phyloP scores from a whole-genome alignment of 345 rosid species.

The Gossypium arboreum region DNA sequence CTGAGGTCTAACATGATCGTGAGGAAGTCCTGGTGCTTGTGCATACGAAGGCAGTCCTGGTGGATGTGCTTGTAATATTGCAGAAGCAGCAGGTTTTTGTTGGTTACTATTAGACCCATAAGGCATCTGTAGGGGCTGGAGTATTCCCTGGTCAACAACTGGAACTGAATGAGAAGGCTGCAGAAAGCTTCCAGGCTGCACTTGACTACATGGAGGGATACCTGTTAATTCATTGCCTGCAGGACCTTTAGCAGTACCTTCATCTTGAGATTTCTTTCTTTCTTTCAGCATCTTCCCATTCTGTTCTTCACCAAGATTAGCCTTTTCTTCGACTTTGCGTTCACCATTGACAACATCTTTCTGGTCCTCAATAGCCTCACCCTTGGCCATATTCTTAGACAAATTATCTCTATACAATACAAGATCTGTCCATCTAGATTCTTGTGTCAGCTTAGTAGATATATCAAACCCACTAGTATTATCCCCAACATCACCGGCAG shows the following conservation, averaged over 20 bases:
- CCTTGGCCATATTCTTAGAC: slow-evolving; percentile 29
- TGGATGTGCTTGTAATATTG: slow-evolving; percentile 37
- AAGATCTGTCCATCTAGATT: not conserved
- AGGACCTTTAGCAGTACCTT: slow-evolving; percentile 28
- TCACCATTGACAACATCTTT: slow-evolving; percentile 27
- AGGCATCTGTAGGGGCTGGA: slow-evolving; percentile 20
- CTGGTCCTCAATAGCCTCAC: slow-evolving; percentile 28
- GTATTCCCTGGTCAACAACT: slow-evolving; percentile 26
- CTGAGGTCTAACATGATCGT: slow-evolving; percentile 34
- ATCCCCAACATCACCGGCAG: slow-evolving; percentile 25
- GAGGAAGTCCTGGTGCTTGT: slow-evolving; percentile 35
- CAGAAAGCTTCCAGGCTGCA: slow-evolving; percentile 20
- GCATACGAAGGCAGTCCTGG: not conserved
- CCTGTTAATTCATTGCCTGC: slow-evolving; percentile 16
- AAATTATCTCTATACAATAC: slow-evolving; percentile 20
- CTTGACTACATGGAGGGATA: slow-evolving; percentile 27
- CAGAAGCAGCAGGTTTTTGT: slow-evolving; percentile 39
- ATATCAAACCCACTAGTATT: slow-evolving; percentile 11
- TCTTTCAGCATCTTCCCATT: slow-evolving; percentile 16
- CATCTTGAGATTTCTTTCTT: slow-evolving; percentile 20
- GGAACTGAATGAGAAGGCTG: slow-evolving; percentile 16
- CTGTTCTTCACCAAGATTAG: slow-evolving; percentile 24
- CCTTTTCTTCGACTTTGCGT: slow-evolving; percentile 26
- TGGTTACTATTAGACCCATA: slow-evolving; percentile 32
- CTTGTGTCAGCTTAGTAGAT: slow-evolving; percentile 24